Evolutionary conservation across 495 filamentous ascomycete genomes (phyloP), one percentile per base, ranked within the genome.

Genomic region (Hyphodiscus hymeniophilus): DNA sequence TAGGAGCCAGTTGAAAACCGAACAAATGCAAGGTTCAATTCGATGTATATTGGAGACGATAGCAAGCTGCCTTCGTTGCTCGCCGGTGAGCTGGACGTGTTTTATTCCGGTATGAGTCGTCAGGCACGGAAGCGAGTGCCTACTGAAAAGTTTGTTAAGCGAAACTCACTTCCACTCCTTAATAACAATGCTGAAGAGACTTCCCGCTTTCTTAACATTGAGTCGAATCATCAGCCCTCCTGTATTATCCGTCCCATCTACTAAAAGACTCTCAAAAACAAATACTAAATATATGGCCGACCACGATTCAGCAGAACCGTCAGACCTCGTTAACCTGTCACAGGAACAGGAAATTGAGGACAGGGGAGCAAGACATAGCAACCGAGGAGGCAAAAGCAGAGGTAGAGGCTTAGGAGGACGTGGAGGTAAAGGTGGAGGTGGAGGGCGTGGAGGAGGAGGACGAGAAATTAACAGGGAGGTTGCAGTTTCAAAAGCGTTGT

Each of bases 401-500:
- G 42, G 38, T n/a, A 26, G 39, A 15, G 34, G 30, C n/a, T 33
- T 33, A n/a, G 24, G 49, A 17, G 51, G 55, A 0, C 33, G 56
- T 23, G 35, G 52, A 21, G 26, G 45, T 17, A 58, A 61, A 0
- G 55, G 64, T 18, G 55, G 67, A 23, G 48, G 59, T 3, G 55
- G 63, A 15, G 64, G 65, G 20, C 58, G 63, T 2, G 61, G 61
- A 15, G 56, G 61, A 2, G 53, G 63, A 8, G 47, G 51, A 26
- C 44, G 57, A 30, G 52, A 48, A 7, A 53, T 63, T 40, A 61
- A 63, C 21, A 67, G 87, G 26, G 77, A 84, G 34, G 73, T 84
- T 7, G 69, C 70, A 26, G 72, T 96, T 39, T 95, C 88, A 7
- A 94, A 89, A 60, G 83, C 87, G 21, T 62, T 97, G 43, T 86